These are phyloP conservation scores for Jamesozyma jinghongensis DNA, from an alignment of 805 yeast genomes.

Conservation along the genomic window DNA sequence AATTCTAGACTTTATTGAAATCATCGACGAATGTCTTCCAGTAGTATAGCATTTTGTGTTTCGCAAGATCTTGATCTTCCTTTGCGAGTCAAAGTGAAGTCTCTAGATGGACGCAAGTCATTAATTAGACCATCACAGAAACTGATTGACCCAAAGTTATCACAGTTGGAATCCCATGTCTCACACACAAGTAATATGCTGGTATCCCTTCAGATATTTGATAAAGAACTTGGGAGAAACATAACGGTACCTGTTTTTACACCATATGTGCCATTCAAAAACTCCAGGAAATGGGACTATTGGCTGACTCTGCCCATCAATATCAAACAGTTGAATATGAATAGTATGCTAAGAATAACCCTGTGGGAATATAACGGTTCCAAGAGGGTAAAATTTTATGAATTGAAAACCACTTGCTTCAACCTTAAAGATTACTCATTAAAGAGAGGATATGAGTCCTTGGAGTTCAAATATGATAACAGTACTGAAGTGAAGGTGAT, in stretches of 20 bases:
- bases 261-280: conserved; percentile 39
- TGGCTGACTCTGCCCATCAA: conserved; percentile 67
- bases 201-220: conserved; percentile 38
- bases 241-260: conserved; percentile 43
- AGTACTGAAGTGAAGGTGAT: conserved; percentile 9
- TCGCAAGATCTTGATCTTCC: conserved; percentile 47
- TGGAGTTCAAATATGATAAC: conserved; percentile 31
- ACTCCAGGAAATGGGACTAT: conserved; percentile 52
- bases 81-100: conserved; percentile 39
- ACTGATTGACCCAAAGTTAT: conserved; percentile 39
- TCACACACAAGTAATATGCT: conserved; percentile 30
- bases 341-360: conserved; percentile 49
- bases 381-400: conserved; percentile 46
- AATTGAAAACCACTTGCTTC: conserved; percentile 52
- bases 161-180: conserved; percentile 35
- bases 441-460: conserved; percentile 61
- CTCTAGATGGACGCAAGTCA: conserved; percentile 38
- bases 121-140: conserved; percentile 38
- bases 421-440: conserved; percentile 47
- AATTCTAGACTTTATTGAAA: background rate
- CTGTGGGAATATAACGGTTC: conserved; percentile 63
- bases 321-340: conserved; percentile 60
- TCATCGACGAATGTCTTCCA: conserved; percentile 11
- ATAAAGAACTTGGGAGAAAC: conserved; percentile 36
- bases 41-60: conserved; percentile 44